Evolutionary conservation across 306 rosid genomes (phyloP).

Genomic region (Delonix regia): DNA sequence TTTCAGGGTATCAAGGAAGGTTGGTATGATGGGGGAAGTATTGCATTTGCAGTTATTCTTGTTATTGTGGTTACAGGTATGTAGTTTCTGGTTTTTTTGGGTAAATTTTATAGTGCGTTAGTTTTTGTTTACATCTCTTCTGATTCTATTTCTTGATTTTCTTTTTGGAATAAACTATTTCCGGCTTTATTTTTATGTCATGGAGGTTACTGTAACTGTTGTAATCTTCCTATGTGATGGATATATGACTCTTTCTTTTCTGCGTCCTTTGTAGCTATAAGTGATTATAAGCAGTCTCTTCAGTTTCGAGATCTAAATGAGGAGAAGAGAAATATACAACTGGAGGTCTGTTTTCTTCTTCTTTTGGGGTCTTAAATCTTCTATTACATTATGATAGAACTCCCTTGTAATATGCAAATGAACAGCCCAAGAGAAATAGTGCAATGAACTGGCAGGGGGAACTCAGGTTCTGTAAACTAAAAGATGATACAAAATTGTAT

Average conservation of each 20-base stretch:
- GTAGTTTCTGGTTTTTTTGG: background rate
- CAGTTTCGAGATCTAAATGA: constrained; percentile 84
- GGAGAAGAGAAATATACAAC: constrained; percentile 82
- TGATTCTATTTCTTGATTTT: background rate
- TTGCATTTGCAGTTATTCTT: constrained; percentile 87
- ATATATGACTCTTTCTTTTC: constrained; percentile 23
- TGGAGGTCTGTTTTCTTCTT: constrained; percentile 58
- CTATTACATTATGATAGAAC: too few relatives aligned
- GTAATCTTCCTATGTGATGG: constrained; percentile 13
- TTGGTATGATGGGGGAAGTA: constrained; percentile 98
- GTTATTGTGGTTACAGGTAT: constrained; percentile 92
- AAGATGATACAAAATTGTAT: too few relatives aligned
- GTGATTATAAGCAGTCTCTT: constrained; percentile 90
- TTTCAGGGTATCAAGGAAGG: constrained; percentile 88
- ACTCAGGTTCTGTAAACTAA: too few relatives aligned
- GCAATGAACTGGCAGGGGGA: too few relatives aligned
- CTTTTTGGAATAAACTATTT: background rate
- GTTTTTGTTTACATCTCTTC: background rate
- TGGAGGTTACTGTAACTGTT: constrained; percentile 20
- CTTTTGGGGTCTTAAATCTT: background rate
- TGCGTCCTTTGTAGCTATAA: constrained; percentile 57
- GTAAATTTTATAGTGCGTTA: constrained; percentile 11
- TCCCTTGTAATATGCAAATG: too few relatives aligned
- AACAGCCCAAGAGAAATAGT: too few relatives aligned
- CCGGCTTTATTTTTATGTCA: constrained; percentile 21